These are phyloP conservation scores for Adansonia gregorii DNA, from an alignment of 441 rosid genomes.

Conservation along the genomic window DNA sequence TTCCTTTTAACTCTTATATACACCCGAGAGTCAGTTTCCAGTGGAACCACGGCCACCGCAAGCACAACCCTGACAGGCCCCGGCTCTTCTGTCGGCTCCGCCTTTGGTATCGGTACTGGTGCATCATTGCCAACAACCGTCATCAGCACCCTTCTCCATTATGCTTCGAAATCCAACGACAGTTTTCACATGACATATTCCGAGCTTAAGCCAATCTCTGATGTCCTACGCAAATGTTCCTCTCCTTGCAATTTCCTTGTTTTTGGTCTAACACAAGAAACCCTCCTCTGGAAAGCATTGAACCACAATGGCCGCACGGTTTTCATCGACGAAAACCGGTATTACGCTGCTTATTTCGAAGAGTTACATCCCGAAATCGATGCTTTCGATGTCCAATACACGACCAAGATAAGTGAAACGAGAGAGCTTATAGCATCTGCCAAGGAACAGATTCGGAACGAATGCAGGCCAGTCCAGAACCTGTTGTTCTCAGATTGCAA, in stretches of 20 bases:
- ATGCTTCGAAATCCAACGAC: conserved; percentile 71
- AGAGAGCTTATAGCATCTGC: conserved; percentile 58
- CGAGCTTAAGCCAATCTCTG: conserved; percentile 82
- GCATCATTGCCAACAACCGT: conserved; percentile 52
- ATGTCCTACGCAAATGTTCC: conserved; percentile 79
- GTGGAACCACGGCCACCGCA: conserved; percentile 28
- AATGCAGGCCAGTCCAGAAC: conserved; percentile 90
- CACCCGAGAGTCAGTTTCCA: conserved; percentile 61
- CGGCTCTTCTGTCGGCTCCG: conserved; percentile 28
- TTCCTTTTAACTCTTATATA: conserved; percentile 78
- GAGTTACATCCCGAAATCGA: conserved; percentile 84
- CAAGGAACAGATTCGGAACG: conserved; percentile 57
- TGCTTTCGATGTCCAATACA: conserved; percentile 85
- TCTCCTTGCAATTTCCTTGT: conserved; percentile 83
- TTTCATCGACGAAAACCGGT: conserved; percentile 85
- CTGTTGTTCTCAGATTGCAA: conserved; percentile 85
- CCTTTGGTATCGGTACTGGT: conserved; percentile 29
- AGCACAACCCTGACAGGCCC: conserved; percentile 34
- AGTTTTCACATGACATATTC: conserved; percentile 68
- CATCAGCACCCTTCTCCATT: conserved; percentile 54
- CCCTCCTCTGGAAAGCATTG: conserved; percentile 86
- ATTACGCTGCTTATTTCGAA: conserved; percentile 88
- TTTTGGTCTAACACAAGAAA: conserved; percentile 85
- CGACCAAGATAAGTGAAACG: conserved; percentile 64
- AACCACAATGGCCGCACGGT: conserved; percentile 88